These are phyloP conservation scores for Aspergillus puulaauensis DNA, from an alignment of 2,329 filamentous ascomycete species.

Conservation along the genomic window DNA sequence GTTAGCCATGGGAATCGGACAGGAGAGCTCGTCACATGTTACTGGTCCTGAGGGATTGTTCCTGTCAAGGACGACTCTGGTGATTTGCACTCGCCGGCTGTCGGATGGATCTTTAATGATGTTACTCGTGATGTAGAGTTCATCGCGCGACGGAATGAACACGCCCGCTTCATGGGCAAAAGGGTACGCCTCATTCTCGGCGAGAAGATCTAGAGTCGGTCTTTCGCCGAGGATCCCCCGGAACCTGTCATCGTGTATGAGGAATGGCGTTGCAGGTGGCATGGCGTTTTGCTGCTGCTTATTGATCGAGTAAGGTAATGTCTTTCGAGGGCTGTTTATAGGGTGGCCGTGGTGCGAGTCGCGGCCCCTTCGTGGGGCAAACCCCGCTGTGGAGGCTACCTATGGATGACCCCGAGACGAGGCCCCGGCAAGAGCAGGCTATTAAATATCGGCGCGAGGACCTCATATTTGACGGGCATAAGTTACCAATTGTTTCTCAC, in stretches of 20 bases:
- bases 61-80: constrained; percentile 13
- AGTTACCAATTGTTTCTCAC: background rate
- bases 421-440: background rate
- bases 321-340: background rate
- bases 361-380: background rate
- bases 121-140: constrained; percentile 42
- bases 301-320: background rate
- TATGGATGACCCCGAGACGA: background rate
- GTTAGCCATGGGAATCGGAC: constrained; percentile 47
- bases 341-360: background rate
- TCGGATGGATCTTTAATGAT: constrained; percentile 18
- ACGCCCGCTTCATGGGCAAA: constrained; percentile 53
- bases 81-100: constrained; percentile 24
- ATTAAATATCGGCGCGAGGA: background rate
- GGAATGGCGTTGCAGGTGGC: background rate
- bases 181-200: constrained; percentile 39
- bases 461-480: background rate
- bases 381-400: background rate
- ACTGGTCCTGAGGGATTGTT: background rate
- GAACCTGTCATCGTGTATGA: constrained; percentile 14
- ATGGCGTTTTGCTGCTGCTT: background rate
- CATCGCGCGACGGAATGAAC: constrained; percentile 31
- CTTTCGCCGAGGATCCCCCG: constrained; percentile 34
- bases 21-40: constrained; percentile 25
- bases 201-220: constrained; percentile 38